Base-by-base conservation (phyloP, 495 filamentous ascomycete genomes). In the Jackrogersella multiformis region DNA sequence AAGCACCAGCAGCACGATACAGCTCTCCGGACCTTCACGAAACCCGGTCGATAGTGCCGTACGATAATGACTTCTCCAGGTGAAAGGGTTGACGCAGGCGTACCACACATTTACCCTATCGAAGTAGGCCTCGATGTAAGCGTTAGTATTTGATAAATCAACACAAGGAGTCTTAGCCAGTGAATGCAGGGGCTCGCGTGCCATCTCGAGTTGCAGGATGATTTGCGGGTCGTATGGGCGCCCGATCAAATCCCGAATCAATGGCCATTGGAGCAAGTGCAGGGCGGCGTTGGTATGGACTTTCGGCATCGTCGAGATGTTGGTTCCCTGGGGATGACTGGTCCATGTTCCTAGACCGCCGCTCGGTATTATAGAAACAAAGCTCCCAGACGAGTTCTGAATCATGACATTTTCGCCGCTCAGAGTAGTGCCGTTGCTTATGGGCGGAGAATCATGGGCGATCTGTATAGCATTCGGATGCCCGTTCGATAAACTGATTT, bases 221-320 rank as follows among this genome's bases (percentile, higher is more conserved):
- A 90, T 90, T 69, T 92, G 87, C 5, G 91, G 90, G 72, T 91
- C 89, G 74, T 92, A 93, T 6, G 88, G 89, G 36, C 87, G 82
- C 21, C 88, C 89, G 20, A 94, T 88, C 41, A 94, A 77, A 71
- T 92, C 89, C 32, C 88, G 85, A 62, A 94, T 92, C 59, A 92
- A 76, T 13, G 91, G 91, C 89, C 89, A 92, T 71, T 93, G 89
- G 2, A 94, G 81, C 21, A 93, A 83, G 77, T 93, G 86, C 32
- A 94, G 74, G 1, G 91, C 89, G 23, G 90, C 89, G 52, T 91
- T 93, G 0, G 90, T 92, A 76, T 94, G 91, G 21, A 88, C 80
- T 72, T 92, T 92, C 35, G 91, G 91, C 89, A 94, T 93, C 30
- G 89, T 92, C 2, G 89, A 92, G 59, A 93, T 92, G 74, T 89